Conservation (phyloP, 2,329 filamentous ascomycete genomes). For the Atkinsonella texensis region DNA sequence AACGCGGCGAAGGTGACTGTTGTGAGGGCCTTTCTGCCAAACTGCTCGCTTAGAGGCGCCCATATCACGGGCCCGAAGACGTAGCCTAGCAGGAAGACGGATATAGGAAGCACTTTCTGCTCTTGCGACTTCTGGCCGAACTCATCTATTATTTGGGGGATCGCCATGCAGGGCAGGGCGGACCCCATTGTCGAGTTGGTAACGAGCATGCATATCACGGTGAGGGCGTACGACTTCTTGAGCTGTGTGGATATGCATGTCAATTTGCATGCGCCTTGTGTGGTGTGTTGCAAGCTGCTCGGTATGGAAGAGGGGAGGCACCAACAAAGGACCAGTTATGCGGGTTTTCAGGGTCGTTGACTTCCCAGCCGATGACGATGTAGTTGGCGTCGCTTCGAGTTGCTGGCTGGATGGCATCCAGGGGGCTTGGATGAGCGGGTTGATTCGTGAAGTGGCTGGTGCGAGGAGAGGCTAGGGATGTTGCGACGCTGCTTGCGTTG, state of each 20-base stretch:
- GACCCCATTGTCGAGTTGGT: slow-evolving; percentile 58
- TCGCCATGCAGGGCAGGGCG: slow-evolving; percentile 50
- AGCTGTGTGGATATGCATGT: slow-evolving; percentile 18
- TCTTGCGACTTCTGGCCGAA: slow-evolving; percentile 40
- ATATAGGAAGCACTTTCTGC: slow-evolving; percentile 45
- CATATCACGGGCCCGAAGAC: slow-evolving; percentile 49
- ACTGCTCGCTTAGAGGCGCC: slow-evolving; percentile 55
- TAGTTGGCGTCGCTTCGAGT: slow-evolving; percentile 20
- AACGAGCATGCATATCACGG: slow-evolving; percentile 45
- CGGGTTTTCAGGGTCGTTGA: slow-evolving; percentile 38
- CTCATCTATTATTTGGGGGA: slow-evolving; percentile 42
- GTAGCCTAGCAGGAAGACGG: slow-evolving; percentile 52
- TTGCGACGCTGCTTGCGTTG: neutral
- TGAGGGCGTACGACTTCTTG: slow-evolving; percentile 42
- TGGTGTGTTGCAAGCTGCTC: no score
- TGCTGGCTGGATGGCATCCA: slow-evolving; percentile 22
- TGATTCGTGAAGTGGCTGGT: slow-evolving; percentile 21
- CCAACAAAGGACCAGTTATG: slow-evolving; percentile 36
- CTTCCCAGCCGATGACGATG: slow-evolving; percentile 32
- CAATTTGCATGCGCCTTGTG: no score
- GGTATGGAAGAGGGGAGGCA: no score
- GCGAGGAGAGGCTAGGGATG: neutral
- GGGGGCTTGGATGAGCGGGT: slow-evolving; percentile 20
- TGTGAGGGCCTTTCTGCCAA: slow-evolving; percentile 39
- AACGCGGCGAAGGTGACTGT: slow-evolving; percentile 36